These are phyloP conservation scores for Albugo laibachii DNA, from an alignment of 352 stramenopile species.

Conservation along the genomic window DNA sequence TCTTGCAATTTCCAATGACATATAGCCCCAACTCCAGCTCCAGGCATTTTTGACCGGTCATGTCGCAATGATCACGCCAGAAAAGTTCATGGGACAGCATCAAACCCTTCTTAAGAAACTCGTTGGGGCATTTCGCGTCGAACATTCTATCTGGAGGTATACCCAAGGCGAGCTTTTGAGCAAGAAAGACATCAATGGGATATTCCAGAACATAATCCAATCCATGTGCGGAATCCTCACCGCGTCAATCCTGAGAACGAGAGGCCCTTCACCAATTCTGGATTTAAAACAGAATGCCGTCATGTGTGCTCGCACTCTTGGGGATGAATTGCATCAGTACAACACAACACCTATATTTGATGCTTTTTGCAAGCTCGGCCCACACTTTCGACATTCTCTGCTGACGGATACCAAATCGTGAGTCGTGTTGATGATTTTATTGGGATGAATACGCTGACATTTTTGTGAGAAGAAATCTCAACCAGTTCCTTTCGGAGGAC, in stretches of 20 bases:
- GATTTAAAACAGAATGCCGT: constrained; percentile 46
- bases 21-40: constrained; percentile 50
- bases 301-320: constrained; percentile 29
- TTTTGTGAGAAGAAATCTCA: constrained; percentile 20
- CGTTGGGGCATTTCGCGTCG: constrained; percentile 46
- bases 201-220: constrained; percentile 60
- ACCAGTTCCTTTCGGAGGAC: constrained; percentile 37
- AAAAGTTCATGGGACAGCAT: constrained; percentile 53
- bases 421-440: background rate
- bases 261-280: constrained; percentile 28
- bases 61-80: constrained; percentile 43
- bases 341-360: constrained; percentile 41
- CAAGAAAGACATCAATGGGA: constrained; percentile 68
- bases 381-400: constrained; percentile 34
- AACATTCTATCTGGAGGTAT: constrained; percentile 51
- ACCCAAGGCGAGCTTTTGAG: constrained; percentile 43
- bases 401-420: constrained; percentile 45
- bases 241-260: constrained; percentile 34
- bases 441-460: too few species aligned
- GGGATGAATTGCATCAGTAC: constrained; percentile 58
- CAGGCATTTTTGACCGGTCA: constrained; percentile 46
- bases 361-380: constrained; percentile 34
- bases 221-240: constrained; percentile 50
- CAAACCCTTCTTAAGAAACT: constrained; percentile 68
- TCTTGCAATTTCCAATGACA: background rate